Evolutionary conservation across 306 rosid genomes (phyloP), one percentile per base, ranked within the genome.

Genomic region (Quercus robur): DNA sequence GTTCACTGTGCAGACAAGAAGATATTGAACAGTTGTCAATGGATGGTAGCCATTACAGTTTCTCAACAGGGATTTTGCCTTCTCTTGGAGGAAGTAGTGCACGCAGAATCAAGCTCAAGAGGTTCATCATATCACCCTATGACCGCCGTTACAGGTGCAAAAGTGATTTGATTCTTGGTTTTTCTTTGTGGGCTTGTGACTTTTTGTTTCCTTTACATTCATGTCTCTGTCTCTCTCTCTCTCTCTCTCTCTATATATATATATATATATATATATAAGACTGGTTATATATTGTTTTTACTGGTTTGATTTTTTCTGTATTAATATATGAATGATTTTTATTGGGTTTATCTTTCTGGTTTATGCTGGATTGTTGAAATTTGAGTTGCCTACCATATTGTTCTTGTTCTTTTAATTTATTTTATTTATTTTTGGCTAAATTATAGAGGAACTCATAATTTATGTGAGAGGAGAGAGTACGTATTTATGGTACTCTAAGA

Each of bases 31-130:
- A 74, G 52, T 23, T 89, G 20, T 91, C 99, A 2, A 83, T 93
- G 49, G 98, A 96, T 44, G 97, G 97, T 12, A 93, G 96, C 67
- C 97, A 93, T 2, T 91, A 87, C 66, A 95, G 98, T 25, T 91
- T 95, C 28, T 59, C 97, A 0, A 91, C 91, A 10, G 97, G 94
- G 1, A 81, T 96, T 17, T 73, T 96, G 23, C 99, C 99, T 2
- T 87, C 99, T 6, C 94, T 96, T 5, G 99, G 98, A 0, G 97
- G 97, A 15, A 76, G 86, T 81, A 89, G 94, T 38, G 81, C 67
- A 28, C 91, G 97, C 49, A 69, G 97, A 69, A 78, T 90, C 30
- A 86, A 84, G 56, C 94, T 91, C 69, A 72, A 75, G 5, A 38
- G 74, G 1, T 81, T 84, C 80, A 81, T 91, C 72, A 0, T 93